phyloP scores from a whole-genome alignment of 2,329 filamentous ascomycete genomes.

The Cladosporium velox region DNA sequence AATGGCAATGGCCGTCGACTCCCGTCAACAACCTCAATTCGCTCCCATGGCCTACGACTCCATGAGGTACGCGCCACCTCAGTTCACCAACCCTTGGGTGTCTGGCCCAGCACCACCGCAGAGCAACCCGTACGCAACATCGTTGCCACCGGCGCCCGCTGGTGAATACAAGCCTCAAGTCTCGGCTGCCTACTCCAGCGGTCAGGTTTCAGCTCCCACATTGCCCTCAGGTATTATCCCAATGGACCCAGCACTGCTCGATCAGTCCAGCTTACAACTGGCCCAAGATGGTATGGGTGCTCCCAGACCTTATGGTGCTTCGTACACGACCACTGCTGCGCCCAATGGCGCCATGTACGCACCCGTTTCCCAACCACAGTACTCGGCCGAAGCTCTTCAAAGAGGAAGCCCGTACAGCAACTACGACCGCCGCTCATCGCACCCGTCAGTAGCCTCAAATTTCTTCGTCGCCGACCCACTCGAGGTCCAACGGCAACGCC shows the following conservation, averaged over 20 bases:
- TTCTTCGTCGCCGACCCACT: constrained; percentile 51
- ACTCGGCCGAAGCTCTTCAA: constrained; percentile 68
- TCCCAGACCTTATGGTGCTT: constrained; percentile 70
- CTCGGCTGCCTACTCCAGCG: constrained; percentile 62
- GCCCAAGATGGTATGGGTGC: constrained; percentile 72
- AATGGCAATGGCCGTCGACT: constrained; percentile 96
- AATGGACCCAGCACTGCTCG: constrained; percentile 58
- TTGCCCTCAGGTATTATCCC: constrained; percentile 69
- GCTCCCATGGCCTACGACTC: constrained; percentile 78
- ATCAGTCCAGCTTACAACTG: constrained; percentile 66
- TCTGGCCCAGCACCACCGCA: constrained; percentile 59
- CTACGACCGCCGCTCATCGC: constrained; percentile 72
- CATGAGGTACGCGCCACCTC: constrained; percentile 70
- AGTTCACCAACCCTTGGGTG: constrained; percentile 90
- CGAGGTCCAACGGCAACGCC: constrained; percentile 53
- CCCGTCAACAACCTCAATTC: constrained; percentile 69
- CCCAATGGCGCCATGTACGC: constrained; percentile 70
- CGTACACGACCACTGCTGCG: constrained; percentile 67
- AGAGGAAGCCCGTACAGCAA: constrained; percentile 56
- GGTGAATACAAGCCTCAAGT: constrained; percentile 45
- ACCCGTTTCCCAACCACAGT: constrained; percentile 70
- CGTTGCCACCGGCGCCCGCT: constrained; percentile 62
- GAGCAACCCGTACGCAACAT: constrained; percentile 65
- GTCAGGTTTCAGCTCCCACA: constrained; percentile 71
- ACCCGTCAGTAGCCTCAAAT: constrained; percentile 72